Percentiles rank a stretch among this genome's conserved stretches.
Evolutionary conservation across 2,329 filamentous ascomycete species (phyloP).

Genomic region (Penicillium griseofulvum): DNA sequence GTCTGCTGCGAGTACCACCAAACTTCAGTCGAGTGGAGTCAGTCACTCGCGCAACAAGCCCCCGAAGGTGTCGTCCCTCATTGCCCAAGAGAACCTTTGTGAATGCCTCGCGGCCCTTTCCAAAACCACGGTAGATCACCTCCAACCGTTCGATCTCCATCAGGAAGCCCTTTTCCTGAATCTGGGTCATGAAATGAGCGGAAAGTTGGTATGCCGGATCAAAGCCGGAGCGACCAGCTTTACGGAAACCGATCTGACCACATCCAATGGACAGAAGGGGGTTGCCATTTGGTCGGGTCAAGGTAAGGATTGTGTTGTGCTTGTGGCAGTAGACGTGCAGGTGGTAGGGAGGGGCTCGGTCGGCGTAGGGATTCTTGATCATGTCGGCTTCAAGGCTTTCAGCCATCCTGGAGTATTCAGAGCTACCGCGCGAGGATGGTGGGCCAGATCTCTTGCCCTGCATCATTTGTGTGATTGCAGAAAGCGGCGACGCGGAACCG

Average conservation of each 20-base stretch:
- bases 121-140: slow-evolving; percentile 80
- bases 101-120: slow-evolving; percentile 80
- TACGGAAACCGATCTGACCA: slow-evolving; percentile 89
- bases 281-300: slow-evolving; percentile 76
- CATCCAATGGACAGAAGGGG: slow-evolving; percentile 76
- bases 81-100: slow-evolving; percentile 83
- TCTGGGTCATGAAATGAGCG: slow-evolving; percentile 76
- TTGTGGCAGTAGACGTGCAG: slow-evolving; percentile 83
- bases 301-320: slow-evolving; percentile 93
- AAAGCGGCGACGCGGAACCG: slow-evolving; percentile 25
- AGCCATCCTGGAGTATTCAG: slow-evolving; percentile 33
- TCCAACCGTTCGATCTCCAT: slow-evolving; percentile 74
- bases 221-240: slow-evolving; percentile 75
- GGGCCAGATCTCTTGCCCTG: slow-evolving; percentile 23
- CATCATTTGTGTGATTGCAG: slow-evolving; percentile 34
- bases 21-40: slow-evolving; percentile 93
- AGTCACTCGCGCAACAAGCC: slow-evolving; percentile 73
- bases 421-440: slow-evolving; percentile 18
- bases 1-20: slow-evolving; percentile 84
- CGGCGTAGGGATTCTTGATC: slow-evolving; percentile 37
- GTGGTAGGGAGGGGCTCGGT: slow-evolving; percentile 63
- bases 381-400: slow-evolving; percentile 37
- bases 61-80: slow-evolving; percentile 74
- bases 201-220: slow-evolving; percentile 90
- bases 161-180: slow-evolving; percentile 77